Conservation (phyloP, 202 grass and related monocot species). For the Dendrocalamus latiflorus region DNA sequence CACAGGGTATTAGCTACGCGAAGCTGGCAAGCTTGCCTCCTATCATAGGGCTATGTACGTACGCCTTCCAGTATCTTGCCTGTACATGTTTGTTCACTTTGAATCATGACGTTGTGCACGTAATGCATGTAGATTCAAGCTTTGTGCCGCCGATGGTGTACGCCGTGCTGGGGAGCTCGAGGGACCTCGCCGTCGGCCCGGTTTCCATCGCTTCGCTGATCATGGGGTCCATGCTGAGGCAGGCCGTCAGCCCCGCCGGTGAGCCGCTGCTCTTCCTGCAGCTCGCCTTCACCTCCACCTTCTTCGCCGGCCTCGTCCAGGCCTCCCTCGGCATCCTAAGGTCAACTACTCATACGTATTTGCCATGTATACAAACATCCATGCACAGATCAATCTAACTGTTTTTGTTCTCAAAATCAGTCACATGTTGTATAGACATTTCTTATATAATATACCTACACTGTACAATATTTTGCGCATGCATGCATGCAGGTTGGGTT, state of each 20-base stretch:
- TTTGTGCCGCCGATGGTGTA: slow-evolving; percentile 93
- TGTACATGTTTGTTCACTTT: neutral
- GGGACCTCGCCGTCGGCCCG: slow-evolving; percentile 81
- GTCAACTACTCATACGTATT: neutral
- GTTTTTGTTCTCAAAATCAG: no score
- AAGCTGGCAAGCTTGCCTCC: slow-evolving; percentile 84
- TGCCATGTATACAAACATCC: neutral
- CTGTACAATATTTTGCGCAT: neutral
- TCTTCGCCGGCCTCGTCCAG: slow-evolving; percentile 87
- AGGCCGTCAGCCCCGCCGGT: slow-evolving; percentile 59
- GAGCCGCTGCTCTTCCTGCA: slow-evolving; percentile 80
- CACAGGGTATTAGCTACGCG: slow-evolving; percentile 95
- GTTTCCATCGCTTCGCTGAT: slow-evolving; percentile 91
- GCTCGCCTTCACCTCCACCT: slow-evolving; percentile 85
- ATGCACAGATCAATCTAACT: no score
- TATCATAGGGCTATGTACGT: slow-evolving; percentile 87
- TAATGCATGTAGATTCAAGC: slow-evolving; percentile 53
- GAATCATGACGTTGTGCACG: neutral
- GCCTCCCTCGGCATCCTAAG: slow-evolving; percentile 85
- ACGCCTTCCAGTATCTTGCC: neutral
- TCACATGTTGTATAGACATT: no score
- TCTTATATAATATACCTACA: neutral
- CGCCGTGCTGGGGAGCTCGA: slow-evolving; percentile 76
- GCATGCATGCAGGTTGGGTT: slow-evolving; percentile 51
- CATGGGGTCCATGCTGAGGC: slow-evolving; percentile 90